These are phyloP conservation scores for Myxozyma monticola DNA, from an alignment of 805 yeast genomes.

Conservation along the genomic window DNA sequence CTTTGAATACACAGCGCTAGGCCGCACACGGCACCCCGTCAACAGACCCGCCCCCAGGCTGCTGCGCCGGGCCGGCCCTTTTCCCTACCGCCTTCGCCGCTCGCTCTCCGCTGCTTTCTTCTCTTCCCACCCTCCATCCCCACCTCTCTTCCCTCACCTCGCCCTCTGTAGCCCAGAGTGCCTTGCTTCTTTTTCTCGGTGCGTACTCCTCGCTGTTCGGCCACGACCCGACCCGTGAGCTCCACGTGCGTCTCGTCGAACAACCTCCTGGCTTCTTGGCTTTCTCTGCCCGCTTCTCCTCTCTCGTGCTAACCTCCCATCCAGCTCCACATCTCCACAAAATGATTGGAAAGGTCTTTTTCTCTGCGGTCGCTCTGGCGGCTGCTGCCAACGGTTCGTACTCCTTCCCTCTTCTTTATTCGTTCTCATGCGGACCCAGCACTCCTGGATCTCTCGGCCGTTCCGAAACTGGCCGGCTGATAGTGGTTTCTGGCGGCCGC, in stretches of 20 bases:
- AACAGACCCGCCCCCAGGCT: no score
- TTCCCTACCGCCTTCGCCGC: constrained; percentile 3
- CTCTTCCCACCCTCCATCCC: constrained; percentile 5
- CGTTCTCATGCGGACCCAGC: not conserved
- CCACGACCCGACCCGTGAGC: not conserved
- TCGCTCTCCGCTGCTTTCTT: constrained; percentile 2
- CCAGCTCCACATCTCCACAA: not conserved
- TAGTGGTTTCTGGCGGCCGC: not conserved
- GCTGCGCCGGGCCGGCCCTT: no score
- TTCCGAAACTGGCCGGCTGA: no score
- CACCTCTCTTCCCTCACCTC: not conserved
- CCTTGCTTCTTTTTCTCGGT: not conserved
- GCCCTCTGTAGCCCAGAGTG: not conserved
- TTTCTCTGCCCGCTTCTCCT: not conserved
- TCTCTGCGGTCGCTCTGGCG: constrained; percentile 22
- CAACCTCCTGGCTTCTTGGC: not conserved
- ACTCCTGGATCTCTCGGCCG: not conserved
- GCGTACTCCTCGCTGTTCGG: not conserved
- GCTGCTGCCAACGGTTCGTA: constrained; percentile 25
- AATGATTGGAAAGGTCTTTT: constrained; percentile 15
- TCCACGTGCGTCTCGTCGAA: not conserved
- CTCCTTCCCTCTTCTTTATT: not conserved
- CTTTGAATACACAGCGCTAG: no score
- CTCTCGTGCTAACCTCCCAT: not conserved
- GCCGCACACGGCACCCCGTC: no score